Evolutionary conservation across 1,139 yeast genomes (phyloP).

Genomic region (Candida sanyaensis): DNA sequence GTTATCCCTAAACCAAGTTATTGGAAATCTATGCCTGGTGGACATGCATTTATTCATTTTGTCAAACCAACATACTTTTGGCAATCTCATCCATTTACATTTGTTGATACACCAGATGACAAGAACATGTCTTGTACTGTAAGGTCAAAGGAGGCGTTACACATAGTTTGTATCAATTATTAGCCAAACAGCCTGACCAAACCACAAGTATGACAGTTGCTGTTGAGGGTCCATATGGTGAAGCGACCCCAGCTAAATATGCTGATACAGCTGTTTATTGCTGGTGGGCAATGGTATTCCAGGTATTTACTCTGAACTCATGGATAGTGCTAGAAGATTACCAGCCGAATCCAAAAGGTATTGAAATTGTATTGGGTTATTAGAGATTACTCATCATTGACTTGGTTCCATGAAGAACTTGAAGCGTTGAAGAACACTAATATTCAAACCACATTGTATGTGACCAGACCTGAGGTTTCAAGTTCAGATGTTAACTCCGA

Average conservation of each 20-base stretch:
- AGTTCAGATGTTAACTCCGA: not conserved
- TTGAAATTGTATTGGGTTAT: slow-evolving; percentile 55
- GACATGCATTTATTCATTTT: slow-evolving; percentile 53
- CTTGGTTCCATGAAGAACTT: slow-evolving; percentile 56
- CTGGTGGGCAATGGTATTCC: slow-evolving; percentile 49
- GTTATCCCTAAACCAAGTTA: slow-evolving; percentile 39
- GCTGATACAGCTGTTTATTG: slow-evolving; percentile 40
- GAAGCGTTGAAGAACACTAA: slow-evolving; percentile 28
- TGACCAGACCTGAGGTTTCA: slow-evolving; percentile 38
- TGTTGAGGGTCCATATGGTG: slow-evolving; percentile 46
- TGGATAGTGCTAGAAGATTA: slow-evolving; percentile 36
- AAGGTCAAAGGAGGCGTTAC: slow-evolving; percentile 43
- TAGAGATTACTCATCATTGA: slow-evolving; percentile 42
- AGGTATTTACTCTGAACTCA: slow-evolving; percentile 42
- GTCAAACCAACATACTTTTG: slow-evolving; percentile 35
- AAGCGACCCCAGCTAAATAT: slow-evolving; percentile 27
- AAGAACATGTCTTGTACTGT: slow-evolving; percentile 23
- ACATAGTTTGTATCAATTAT: slow-evolving; percentile 29
- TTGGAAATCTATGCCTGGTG: slow-evolving; percentile 50
- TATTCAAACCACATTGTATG: slow-evolving; percentile 39
- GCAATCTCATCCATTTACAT: slow-evolving; percentile 40
- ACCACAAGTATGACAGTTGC: slow-evolving; percentile 29
- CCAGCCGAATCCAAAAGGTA: slow-evolving; percentile 44
- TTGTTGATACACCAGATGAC: slow-evolving; percentile 21
- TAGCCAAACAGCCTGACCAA: slow-evolving; percentile 28